Conservation (phyloP, 2,329 filamentous ascomycete species). For the Verticillium klebahnii region DNA sequence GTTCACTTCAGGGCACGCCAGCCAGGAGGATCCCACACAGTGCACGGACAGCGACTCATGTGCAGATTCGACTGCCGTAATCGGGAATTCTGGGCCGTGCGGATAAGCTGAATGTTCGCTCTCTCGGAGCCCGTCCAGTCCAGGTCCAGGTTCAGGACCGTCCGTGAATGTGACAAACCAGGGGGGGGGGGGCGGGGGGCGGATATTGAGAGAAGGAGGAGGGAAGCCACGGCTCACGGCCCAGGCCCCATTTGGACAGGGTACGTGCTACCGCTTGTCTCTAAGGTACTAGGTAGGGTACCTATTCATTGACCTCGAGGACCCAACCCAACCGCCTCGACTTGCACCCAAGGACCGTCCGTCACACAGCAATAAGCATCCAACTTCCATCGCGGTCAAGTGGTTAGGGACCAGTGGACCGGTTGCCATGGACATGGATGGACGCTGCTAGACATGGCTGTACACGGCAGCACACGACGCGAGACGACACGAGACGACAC, state of each 20-base stretch:
- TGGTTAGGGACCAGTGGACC: too few species aligned
- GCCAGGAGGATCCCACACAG: background rate
- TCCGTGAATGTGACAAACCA: background rate
- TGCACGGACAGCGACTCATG: background rate
- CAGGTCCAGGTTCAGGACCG: background rate
- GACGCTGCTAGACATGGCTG: too few species aligned
- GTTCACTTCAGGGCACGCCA: background rate
- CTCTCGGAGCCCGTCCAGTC: background rate
- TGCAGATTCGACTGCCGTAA: background rate
- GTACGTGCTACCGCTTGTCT: too few species aligned
- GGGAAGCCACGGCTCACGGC: too few species aligned
- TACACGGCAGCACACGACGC: background rate
- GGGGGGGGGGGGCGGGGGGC: background rate
- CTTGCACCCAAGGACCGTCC: too few species aligned
- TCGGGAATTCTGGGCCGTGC: background rate
- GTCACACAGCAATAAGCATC: too few species aligned
- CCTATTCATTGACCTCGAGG: too few species aligned
- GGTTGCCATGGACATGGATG: too few species aligned
- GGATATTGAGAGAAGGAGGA: background rate
- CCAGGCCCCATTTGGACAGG: too few species aligned
- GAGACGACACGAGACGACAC: background rate
- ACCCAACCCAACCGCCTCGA: too few species aligned
- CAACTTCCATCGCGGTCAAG: too few species aligned
- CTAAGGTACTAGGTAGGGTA: too few species aligned
- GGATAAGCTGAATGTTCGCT: background rate